These are phyloP conservation scores for Botrytis fabae DNA, from an alignment of 2,329 filamentous ascomycete genomes.

Conservation along the genomic window DNA sequence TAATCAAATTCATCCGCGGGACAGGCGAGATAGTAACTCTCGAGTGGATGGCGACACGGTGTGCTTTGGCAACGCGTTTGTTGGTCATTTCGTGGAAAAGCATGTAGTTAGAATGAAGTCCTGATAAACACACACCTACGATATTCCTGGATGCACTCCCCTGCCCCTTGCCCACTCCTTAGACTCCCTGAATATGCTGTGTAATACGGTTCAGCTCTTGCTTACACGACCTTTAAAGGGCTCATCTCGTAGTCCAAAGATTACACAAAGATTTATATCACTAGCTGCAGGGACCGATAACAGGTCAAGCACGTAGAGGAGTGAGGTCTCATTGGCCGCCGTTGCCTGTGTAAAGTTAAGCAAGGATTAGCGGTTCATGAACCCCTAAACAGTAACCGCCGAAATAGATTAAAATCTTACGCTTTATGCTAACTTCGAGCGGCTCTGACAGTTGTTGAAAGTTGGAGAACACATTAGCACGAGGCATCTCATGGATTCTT, in stretches of 20 bases:
- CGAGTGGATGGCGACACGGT: background rate
- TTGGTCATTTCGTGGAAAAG: background rate
- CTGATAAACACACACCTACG: background rate
- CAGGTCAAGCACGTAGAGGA: background rate
- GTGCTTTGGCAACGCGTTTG: background rate
- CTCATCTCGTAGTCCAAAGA: background rate
- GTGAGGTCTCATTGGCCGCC: background rate
- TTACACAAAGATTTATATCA: background rate
- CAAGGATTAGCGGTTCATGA: background rate
- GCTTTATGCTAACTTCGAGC: background rate
- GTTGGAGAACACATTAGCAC: background rate
- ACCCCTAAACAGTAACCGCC: background rate
- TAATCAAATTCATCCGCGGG: background rate
- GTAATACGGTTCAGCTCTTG: no score
- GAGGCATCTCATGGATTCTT: background rate
- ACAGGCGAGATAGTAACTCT: background rate
- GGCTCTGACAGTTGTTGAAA: background rate
- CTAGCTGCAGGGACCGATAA: background rate
- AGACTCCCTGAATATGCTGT: background rate
- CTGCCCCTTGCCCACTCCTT: background rate
- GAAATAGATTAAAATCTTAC: background rate
- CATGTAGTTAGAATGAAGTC: background rate
- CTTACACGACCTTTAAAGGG: background rate
- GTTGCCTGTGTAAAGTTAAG: background rate
- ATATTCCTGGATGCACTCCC: background rate